Evolutionary conservation across 73 alveolate species (phyloP).

Genomic region (Paramecium caudatum): DNA sequence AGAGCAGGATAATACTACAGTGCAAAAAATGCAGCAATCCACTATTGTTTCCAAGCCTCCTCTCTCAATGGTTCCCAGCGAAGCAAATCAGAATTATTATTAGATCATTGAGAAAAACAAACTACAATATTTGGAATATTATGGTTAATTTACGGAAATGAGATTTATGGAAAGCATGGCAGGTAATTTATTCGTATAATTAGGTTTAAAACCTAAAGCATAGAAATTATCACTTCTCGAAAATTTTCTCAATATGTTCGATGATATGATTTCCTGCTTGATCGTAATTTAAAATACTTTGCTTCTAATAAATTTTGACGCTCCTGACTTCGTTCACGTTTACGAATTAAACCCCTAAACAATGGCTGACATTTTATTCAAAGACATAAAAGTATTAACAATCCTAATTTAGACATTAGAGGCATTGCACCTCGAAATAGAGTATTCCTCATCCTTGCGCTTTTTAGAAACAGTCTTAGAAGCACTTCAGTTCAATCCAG

Average conservation of each 20-base stretch:
- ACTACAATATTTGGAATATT: neutral
- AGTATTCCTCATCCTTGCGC: slow-evolving; percentile 14
- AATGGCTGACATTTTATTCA: slow-evolving; percentile 13
- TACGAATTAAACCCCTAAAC: neutral
- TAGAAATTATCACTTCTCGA: slow-evolving; percentile 2
- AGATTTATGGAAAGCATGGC: slow-evolving; percentile 62
- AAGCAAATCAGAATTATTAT: slow-evolving; percentile 19
- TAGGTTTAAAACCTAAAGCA: slow-evolving; percentile 36
- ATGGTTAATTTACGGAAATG: slow-evolving; percentile 36
- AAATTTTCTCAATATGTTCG: slow-evolving; percentile 50
- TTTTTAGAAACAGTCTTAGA: slow-evolving; percentile 55
- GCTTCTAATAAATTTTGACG: slow-evolving; percentile 42
- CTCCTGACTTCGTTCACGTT: neutral
- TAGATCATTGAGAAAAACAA: slow-evolving; percentile 58
- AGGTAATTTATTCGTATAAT: neutral
- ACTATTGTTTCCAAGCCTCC: slow-evolving; percentile 37
- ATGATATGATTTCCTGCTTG: slow-evolving; percentile 38
- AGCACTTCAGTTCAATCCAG: slow-evolving; percentile 19
- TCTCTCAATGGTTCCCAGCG: slow-evolving; percentile 56
- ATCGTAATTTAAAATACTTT: slow-evolving; percentile 26
- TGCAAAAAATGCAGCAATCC: neutral
- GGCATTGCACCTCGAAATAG: slow-evolving; percentile 24
- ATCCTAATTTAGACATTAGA: neutral
- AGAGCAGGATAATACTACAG: slow-evolving; percentile 21
- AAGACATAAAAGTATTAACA: slow-evolving; percentile 50